phyloP scores from a whole-genome alignment of 495 filamentous ascomycete genomes.

The Aspergillus ellipticus region DNA sequence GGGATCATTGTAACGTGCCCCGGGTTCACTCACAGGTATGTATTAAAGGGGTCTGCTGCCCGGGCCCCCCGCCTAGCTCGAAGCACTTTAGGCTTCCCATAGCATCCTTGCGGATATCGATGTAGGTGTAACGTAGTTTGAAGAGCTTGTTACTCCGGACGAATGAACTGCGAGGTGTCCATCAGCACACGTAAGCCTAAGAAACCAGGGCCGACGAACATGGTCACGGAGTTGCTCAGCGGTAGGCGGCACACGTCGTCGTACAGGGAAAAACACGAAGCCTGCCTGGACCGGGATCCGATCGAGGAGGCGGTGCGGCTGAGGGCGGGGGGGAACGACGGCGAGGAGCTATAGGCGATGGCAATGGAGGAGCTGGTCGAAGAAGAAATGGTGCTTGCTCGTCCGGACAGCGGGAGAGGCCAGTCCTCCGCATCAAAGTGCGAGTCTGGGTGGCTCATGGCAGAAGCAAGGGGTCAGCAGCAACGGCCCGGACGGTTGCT shows the following conservation, averaged over 20 bases:
- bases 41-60: constrained; percentile 39
- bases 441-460: constrained; percentile 26
- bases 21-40: constrained; percentile 36
- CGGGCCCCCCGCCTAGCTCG: constrained; percentile 38
- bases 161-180: constrained; percentile 31
- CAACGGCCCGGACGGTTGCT: background rate
- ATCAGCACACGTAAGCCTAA: background rate
- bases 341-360: constrained; percentile 32
- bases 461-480: constrained; percentile 8
- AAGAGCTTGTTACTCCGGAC: constrained; percentile 37
- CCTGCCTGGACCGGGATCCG: constrained; percentile 31
- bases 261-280: constrained; percentile 29
- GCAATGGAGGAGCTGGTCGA: constrained; percentile 40
- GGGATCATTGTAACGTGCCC: background rate
- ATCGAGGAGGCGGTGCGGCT: constrained; percentile 32
- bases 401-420: constrained; percentile 30
- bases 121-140: constrained; percentile 40
- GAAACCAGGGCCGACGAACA: constrained; percentile 23
- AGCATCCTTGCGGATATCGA: constrained; percentile 42
- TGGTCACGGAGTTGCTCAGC: constrained; percentile 37
- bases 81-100: constrained; percentile 36
- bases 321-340: constrained; percentile 14
- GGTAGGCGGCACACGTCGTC: constrained; percentile 38
- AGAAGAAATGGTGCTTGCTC: constrained; percentile 35
- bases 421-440: constrained; percentile 33